Base-by-base conservation (phyloP, 257 asterid genomes). In the Solanum sejunctum region DNA sequence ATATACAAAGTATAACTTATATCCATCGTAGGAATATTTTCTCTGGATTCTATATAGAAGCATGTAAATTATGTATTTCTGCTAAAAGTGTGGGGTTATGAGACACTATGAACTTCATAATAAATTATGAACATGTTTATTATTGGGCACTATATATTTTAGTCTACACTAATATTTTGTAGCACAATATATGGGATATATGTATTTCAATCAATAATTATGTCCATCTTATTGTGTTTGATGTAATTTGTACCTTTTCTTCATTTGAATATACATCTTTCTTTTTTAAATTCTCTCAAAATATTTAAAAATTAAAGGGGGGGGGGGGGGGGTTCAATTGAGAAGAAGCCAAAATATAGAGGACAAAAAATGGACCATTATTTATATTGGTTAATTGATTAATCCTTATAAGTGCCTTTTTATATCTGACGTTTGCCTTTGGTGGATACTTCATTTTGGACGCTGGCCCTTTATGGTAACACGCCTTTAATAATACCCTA, bases 291-390 rank as follows among this genome's bases (percentile, higher is more conserved):
- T 77, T 28, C 81, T 47, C 81, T 23, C 15, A 49, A 49, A 73
- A 51, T 23, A 51, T 13, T 13, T 23, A 5, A 6, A 78, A 78
- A 52, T 63, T 78, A 51, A 26, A 75, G 8, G 47, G 49, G 41
- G 26, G 52, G 47, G 17, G 49, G 8, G 47, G 49, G 41, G 26
- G 52, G 47, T 78, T 78, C 83, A 78, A 78, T 5, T 64, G 41
- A 79, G 84, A 82, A 60, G 82, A 52, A 16, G 84, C 58, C 84
- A 83, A 83, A 39, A 66, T 63, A 17, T 86, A 83, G 23, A 64
- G 61, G 86, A 86, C 88, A 86, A 66, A 54, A 52, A 60, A 51
- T 7, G 71, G 75, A 55, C 88, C 81, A 86, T 78, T 52, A 78
- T 78, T 78, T 78, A 78, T 86, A 82, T 57, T 43, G n/a, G 67